Evolutionary conservation across 768 basidiomycete genomes (phyloP).

Genomic region (Pleurotus ostreatus): DNA sequence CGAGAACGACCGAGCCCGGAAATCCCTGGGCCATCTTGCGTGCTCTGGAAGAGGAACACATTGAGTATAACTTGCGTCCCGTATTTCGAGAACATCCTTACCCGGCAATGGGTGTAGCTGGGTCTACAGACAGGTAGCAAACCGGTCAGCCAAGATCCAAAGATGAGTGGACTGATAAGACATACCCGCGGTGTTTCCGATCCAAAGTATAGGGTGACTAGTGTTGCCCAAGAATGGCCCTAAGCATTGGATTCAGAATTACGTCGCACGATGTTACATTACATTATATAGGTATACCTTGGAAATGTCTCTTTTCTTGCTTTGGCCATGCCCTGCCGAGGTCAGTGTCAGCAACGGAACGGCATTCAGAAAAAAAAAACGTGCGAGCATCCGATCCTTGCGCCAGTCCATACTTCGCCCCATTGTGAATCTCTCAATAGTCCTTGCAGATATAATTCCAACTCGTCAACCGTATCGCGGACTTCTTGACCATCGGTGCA

Average conservation of each 20-base stretch:
- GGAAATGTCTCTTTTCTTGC: neutral
- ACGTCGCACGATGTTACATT: neutral
- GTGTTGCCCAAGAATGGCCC: slow-evolving; percentile 34
- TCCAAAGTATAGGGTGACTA: slow-evolving; percentile 33
- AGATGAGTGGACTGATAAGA: neutral
- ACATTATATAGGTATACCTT: neutral
- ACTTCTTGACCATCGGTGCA: slow-evolving; percentile 18
- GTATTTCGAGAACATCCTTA: neutral
- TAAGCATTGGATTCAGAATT: slow-evolving; percentile 4
- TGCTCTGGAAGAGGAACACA: slow-evolving; percentile 22
- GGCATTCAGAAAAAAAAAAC: neutral
- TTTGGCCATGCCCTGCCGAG: neutral
- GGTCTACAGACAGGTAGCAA: slow-evolving; percentile 9
- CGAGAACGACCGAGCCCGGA: slow-evolving; percentile 32
- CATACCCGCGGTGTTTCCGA: slow-evolving; percentile 37
- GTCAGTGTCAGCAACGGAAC: neutral
- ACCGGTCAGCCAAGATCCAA: neutral
- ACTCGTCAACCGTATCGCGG: slow-evolving; percentile 12
- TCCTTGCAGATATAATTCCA: slow-evolving; percentile 8
- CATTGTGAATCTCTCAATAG: slow-evolving; percentile 13
- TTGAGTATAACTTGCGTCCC: neutral
- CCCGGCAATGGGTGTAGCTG: slow-evolving; percentile 14
- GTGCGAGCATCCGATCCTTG: slow-evolving; percentile 16
- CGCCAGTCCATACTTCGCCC: slow-evolving; percentile 14
- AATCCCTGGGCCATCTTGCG: slow-evolving; percentile 34